Evolutionary conservation across 805 yeast genomes (phyloP).

Genomic region (Kregervanrija fluxuum): DNA sequence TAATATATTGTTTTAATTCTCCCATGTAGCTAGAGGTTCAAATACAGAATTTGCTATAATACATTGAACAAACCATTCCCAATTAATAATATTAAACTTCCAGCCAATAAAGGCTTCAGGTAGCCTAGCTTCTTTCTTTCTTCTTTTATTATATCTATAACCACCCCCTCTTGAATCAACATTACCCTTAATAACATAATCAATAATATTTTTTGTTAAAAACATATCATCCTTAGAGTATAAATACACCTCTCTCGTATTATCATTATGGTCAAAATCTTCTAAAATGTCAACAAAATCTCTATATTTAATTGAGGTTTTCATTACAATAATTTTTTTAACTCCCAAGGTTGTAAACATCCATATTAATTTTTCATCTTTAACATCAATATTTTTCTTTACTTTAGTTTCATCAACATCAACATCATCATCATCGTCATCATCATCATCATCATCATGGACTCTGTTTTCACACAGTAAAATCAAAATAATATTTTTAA

Average conservation of each 20-base stretch:
- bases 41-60: constrained; percentile 29
- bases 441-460: constrained; percentile 3
- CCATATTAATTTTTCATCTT: background rate
- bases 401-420: background rate
- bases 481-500: background rate
- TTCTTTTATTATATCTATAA: background rate
- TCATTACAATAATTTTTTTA: background rate
- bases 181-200: background rate
- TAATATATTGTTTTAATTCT: no score
- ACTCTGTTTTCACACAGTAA: constrained; percentile 2
- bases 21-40: constrained; percentile 5
- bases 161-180: background rate
- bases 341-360: background rate
- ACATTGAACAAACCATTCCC: constrained; percentile 69
- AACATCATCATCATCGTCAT: background rate
- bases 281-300: background rate
- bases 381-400: constrained; percentile 1
- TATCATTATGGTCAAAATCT: background rate
- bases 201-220: background rate
- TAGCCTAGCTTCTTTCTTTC: background rate
- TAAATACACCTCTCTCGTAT: background rate
- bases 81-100: constrained; percentile 33
- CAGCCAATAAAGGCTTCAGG: background rate
- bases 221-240: constrained; percentile 2
- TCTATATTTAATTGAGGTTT: background rate